phyloP scores from a whole-genome alignment of 2,329 filamentous ascomycete genomes.

The Fusarium agapanthi region DNA sequence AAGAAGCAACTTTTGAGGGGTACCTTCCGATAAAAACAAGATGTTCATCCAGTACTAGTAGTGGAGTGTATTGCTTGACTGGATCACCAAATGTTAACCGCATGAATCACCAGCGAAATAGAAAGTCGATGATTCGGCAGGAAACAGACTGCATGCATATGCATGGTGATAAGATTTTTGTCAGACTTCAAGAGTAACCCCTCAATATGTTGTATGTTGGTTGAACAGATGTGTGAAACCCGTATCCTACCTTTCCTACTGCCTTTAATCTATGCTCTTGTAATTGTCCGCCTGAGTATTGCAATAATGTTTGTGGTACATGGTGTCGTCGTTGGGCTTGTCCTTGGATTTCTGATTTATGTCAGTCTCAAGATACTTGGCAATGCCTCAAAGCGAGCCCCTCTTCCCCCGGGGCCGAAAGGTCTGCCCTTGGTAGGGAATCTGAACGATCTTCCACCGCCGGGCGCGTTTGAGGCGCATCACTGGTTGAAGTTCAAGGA shows the following conservation, averaged over 20 bases:
- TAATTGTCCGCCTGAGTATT: no score
- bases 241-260: fast-evolving
- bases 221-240: background rate
- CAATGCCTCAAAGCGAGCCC: background rate
- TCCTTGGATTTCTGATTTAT: background rate
- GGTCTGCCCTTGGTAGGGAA: conserved; percentile 27
- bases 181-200: background rate
- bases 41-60: fast-evolving
- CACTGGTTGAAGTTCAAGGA: conserved; percentile 36
- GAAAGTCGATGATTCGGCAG: background rate
- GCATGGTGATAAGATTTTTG: background rate
- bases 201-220: background rate
- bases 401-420: conserved; percentile 28
- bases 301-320: background rate
- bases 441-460: conserved; percentile 19
- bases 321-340: background rate
- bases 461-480: conserved; percentile 6
- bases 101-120: background rate
- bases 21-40: background rate
- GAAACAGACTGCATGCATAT: background rate
- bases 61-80: background rate
- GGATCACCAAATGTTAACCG: background rate
- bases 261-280: no score
- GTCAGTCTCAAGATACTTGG: background rate
- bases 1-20: background rate